A percentile compares a stretch with the other conserved stretches of the same genome.
These are phyloP conservation scores for Coffea canephora DNA, from an alignment of 257 asterid species.

Conservation along the genomic window DNA sequence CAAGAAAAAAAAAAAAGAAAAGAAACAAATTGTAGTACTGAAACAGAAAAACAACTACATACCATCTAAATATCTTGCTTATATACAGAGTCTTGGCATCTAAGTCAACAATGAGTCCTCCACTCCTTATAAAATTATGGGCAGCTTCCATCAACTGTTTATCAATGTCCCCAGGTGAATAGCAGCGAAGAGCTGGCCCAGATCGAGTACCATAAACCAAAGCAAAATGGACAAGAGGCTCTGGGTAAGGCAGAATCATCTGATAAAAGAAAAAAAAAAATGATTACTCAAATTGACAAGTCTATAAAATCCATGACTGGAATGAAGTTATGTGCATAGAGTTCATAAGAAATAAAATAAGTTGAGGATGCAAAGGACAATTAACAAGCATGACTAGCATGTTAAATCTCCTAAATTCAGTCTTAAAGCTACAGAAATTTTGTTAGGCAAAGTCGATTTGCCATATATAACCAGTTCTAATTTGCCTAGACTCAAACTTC, in stretches of 20 bases:
- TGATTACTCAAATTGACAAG: background rate
- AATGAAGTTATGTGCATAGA: background rate
- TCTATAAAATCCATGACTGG: slow-evolving; percentile 2
- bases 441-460: background rate
- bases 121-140: slow-evolving; percentile 47
- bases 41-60: slow-evolving; percentile 15
- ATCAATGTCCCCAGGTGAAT: slow-evolving; percentile 73
- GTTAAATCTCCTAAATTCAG: background rate
- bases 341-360: background rate
- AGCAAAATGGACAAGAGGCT: slow-evolving; percentile 85
- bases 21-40: background rate
- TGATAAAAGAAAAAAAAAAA: slow-evolving; percentile 20
- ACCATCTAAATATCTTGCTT: slow-evolving; percentile 67
- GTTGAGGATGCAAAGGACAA: background rate
- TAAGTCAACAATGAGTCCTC: slow-evolving; percentile 63
- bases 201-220: slow-evolving; percentile 69
- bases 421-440: background rate
- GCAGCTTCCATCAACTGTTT: slow-evolving; percentile 76
- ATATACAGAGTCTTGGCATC: slow-evolving; percentile 51
- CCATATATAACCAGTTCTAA: too few relatives aligned
- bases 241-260: slow-evolving; percentile 74
- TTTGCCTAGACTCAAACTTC: too few relatives aligned
- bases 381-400: background rate
- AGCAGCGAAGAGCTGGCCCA: slow-evolving; percentile 83
- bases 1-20: background rate